Evolutionary conservation across 1,284 basidiomycete species (phyloP), one percentile per base, ranked within the genome.

Genomic region (Trametes versicolor): DNA sequence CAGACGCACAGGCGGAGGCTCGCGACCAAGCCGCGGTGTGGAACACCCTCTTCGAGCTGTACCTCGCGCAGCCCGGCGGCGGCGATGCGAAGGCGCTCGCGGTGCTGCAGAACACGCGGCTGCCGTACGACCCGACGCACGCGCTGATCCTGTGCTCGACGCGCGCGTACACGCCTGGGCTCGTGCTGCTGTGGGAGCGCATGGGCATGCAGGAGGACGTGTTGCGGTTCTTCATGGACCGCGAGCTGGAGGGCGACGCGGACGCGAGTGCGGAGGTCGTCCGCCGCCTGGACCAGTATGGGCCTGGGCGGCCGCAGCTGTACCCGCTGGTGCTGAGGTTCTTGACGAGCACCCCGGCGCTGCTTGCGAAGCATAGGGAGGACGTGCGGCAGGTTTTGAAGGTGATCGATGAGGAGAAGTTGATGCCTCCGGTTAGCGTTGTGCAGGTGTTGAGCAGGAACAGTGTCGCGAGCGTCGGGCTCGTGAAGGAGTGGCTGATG

Each of bases 171-270:
- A 95, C 91, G 0, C 86, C 88, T 17, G 53, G 53, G 32, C 50
- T 51, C 29, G 50, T 51, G 29, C 21, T 55, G 17, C 47, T 58
- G 15, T 58, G 57, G 92, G 97, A 99, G 79, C 89, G 88, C 60
- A 84, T 96, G 81, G 96, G 93, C 2, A 97, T 99, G 96, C 95
- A 95, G 77, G 98, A 99, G 73, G 97, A 98, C 69, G 90, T 99
- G 43, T 74, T 99, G 32, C 87, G 96, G 23, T 96, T 94, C 80
- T 96, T 92, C 90, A 97, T 97, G 85, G 92, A 90, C 60, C 83
- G 82, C 66, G 83, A 89, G 71, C 83, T 81, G 34, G 80, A 80
- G 15, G 82, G 80, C 6, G 72, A 76, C 4, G 72, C 81, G 0
- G 78, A 73, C 25, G 87, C 89, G 2, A 91, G 91, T 4, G 75